These are phyloP conservation scores for Gynandropsis gynandra DNA, from an alignment of 345 rosid species.

Conservation along the genomic window DNA sequence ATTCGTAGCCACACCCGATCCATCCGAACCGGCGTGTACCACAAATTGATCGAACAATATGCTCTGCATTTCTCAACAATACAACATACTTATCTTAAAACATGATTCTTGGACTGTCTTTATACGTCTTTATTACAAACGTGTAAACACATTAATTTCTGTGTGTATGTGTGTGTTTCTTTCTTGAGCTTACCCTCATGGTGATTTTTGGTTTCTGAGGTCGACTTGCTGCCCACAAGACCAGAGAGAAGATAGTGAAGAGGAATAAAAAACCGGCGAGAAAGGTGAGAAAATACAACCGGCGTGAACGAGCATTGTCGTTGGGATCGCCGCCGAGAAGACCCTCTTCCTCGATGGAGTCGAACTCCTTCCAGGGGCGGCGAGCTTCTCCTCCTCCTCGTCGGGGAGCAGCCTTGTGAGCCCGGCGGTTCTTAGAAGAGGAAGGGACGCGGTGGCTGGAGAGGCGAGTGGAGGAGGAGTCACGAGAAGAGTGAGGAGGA, in stretches of 20 bases:
- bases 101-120: neutral
- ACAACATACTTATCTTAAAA: neutral
- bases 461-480: slow-evolving; percentile 59
- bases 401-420: slow-evolving; percentile 17
- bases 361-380: slow-evolving; percentile 46
- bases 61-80: slow-evolving; percentile 30
- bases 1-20: slow-evolving; percentile 53
- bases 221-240: slow-evolving; percentile 64
- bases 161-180: no score
- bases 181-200: slow-evolving; percentile 40
- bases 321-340: slow-evolving; percentile 34
- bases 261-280: slow-evolving; percentile 43
- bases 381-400: slow-evolving; percentile 22
- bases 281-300: slow-evolving; percentile 48
- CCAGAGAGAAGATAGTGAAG: slow-evolving; percentile 48
- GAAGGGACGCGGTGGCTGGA: slow-evolving; percentile 42
- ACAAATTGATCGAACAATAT: slow-evolving; percentile 43
- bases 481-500: slow-evolving; percentile 61
- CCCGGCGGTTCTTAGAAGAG: slow-evolving; percentile 18
- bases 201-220: slow-evolving; percentile 53
- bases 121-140: neutral
- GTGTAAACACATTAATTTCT: no score
- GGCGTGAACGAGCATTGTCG: slow-evolving; percentile 29
- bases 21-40: slow-evolving; percentile 63
- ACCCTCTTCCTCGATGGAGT: slow-evolving; percentile 67